Conservation (phyloP, 495 filamentous ascomycete species). For the Hyaloscypha finlandica region DNA sequence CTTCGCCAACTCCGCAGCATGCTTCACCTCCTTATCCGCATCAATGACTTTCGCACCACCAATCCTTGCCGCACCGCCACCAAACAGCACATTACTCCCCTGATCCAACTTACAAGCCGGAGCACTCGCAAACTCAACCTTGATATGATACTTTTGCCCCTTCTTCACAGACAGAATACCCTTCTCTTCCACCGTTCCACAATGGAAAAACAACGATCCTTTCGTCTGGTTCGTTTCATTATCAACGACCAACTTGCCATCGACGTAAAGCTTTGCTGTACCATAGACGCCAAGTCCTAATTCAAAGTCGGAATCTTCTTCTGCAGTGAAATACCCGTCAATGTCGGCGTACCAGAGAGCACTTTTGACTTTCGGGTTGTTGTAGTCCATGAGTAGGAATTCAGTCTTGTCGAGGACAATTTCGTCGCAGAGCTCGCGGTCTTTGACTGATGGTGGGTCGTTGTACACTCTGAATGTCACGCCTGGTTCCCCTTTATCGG, state of each 20-base stretch:
- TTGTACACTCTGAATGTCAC: conserved; percentile 63
- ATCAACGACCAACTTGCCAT: conserved; percentile 67
- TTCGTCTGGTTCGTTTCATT: conserved; percentile 62
- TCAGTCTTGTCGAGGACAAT: conserved; percentile 54
- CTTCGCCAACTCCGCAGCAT: conserved; percentile 63
- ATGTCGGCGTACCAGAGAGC: conserved; percentile 62
- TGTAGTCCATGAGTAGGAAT: conserved; percentile 64
- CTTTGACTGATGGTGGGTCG: conserved; percentile 46
- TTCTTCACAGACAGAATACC: conserved; percentile 56
- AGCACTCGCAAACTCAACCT: conserved; percentile 64
- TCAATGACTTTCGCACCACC: conserved; percentile 60
- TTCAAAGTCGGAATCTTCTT: conserved; percentile 50
- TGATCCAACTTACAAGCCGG: conserved; percentile 60
- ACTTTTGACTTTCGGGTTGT: conserved; percentile 55
- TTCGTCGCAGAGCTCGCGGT: conserved; percentile 55
- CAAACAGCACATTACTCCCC: conserved; percentile 53
- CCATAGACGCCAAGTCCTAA: conserved; percentile 71
- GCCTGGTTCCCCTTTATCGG: conserved; percentile 49
- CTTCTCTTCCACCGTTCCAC: conserved; percentile 61
- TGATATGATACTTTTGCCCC: conserved; percentile 60
- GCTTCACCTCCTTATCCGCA: conserved; percentile 57
- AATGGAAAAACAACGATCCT: conserved; percentile 63
- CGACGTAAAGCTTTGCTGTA: conserved; percentile 63
- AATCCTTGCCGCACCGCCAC: conserved; percentile 65
- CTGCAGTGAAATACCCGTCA: conserved; percentile 59